Base-by-base conservation (phyloP, 306 rosid species). In the Erythrophleum fordii region DNA sequence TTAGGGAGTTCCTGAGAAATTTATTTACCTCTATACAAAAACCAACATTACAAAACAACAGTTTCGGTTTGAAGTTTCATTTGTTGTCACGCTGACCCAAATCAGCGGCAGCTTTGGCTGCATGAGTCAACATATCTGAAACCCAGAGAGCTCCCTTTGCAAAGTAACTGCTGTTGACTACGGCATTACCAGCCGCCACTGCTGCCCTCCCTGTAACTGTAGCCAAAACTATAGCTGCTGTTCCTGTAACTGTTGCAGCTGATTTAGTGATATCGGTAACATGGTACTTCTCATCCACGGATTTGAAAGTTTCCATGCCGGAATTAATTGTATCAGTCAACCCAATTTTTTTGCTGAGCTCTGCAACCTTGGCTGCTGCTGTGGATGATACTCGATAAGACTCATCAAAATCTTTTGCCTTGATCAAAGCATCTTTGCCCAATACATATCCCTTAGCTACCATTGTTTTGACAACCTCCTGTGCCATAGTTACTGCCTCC, bases 81-180 rank as follows among this genome's bases (percentile, higher is more conserved):
- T 71, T 73, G 42, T 67, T n/a, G 8, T 16, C 73, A 17, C 55
- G 79, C 31, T 37, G 75, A 28, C 92, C 83, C 72, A 86, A 42
- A 73, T 91, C 85, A 62, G 92, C 84, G 5, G 89, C 89, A 75
- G 93, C 86, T 73, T 88, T 83, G 68, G 87, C 76, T 5, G 93
- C 93, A 11, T 88, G 85, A 12, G 22, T 74, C 83, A 87, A 70
- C 84, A 81, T 78, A 68, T 90, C 88, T 4, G 91, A 91, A 72
- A 89, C 84, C 93, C 93, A 91, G 39, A 82, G 91, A 77, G 98
- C 92, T n/a, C 99, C 99, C 82, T 90, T 95, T 6, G 97, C 90
- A 66, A 95, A 91, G 90, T 91, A 93, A 78, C 82, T 86, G 91
- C 99, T 93, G 73, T 89, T 89, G 52, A 80, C 94, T 1, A 95